Conservation (phyloP, 805 yeast species). For the Candida rishiriensis region DNA sequence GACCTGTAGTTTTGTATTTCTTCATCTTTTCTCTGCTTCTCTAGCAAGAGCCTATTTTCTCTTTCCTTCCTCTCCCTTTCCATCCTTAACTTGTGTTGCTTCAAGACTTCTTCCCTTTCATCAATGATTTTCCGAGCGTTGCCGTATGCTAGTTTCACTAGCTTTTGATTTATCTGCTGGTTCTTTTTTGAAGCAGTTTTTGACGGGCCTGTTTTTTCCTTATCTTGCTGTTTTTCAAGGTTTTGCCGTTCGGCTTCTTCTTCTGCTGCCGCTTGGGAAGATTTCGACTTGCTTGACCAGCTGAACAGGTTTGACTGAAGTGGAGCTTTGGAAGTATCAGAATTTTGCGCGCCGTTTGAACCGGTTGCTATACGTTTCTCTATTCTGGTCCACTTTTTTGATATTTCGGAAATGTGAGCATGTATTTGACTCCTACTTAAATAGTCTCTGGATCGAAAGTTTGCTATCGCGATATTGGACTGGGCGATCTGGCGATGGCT, state of each 20-base stretch:
- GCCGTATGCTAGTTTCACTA: constrained; percentile 18
- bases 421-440: constrained; percentile 9
- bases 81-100: constrained; percentile 8
- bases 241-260: background rate
- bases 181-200: background rate
- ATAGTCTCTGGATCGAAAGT: constrained; percentile 20
- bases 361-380: constrained; percentile 24
- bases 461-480: constrained; percentile 2
- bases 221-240: background rate
- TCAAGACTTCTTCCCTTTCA: constrained; percentile 14
- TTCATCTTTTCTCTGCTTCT: constrained; percentile 18
- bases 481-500: constrained; percentile 2
- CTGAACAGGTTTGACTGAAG: constrained; percentile 11
- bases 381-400: constrained; percentile 22
- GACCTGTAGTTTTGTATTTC: constrained; percentile 17
- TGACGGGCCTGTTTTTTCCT: background rate
- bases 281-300: constrained; percentile 12
- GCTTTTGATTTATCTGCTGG: constrained; percentile 17
- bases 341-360: background rate
- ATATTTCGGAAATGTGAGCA: constrained; percentile 9
- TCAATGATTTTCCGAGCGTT: constrained; percentile 19
- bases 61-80: constrained; percentile 20
- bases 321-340: constrained; percentile 1
- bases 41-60: constrained; percentile 17
- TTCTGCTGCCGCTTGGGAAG: constrained; percentile 1